Conservation (phyloP, 345 rosid species). For the Pistacia atlantica region DNA sequence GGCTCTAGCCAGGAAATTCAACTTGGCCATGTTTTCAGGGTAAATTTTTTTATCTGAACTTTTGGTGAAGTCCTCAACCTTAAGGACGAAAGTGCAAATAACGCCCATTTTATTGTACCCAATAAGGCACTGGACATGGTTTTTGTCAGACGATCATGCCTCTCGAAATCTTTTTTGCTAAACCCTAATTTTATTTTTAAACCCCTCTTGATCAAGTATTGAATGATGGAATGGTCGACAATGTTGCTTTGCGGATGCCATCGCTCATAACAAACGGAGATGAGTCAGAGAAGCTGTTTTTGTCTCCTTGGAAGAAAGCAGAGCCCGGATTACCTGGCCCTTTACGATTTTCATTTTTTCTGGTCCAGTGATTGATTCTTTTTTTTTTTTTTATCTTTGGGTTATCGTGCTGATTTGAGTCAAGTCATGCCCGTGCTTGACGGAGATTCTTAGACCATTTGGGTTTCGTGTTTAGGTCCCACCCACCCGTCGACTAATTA, state of each 20-base stretch:
- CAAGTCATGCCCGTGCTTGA: constrained; percentile 14
- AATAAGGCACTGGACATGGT: neutral
- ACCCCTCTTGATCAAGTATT: neutral
- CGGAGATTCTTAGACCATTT: constrained; percentile 22
- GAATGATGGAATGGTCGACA: neutral
- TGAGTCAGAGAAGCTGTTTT: neutral
- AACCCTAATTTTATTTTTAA: too few relatives aligned
- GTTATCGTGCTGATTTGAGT: constrained; percentile 11
- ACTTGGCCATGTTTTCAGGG: neutral
- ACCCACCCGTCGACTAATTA: neutral
- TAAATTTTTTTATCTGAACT: neutral
- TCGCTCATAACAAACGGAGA: neutral
- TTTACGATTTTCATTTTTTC: neutral
- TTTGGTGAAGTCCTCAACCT: neutral
- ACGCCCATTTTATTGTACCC: too few relatives aligned
- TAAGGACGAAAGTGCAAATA: too few relatives aligned
- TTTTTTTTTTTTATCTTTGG: constrained; percentile 7
- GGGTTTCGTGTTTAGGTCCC: constrained; percentile 7
- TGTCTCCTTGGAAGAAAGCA: constrained; percentile 18
- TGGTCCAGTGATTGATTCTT: neutral
- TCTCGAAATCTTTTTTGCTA: neutral
- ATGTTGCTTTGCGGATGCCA: neutral
- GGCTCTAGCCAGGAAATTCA: neutral
- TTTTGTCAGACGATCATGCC: neutral
- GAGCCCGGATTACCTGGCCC: constrained; percentile 5